Evolutionary conservation across 257 asterid species (phyloP), one percentile per base, ranked within the genome.

Genomic region (Cinchona pubescens): DNA sequence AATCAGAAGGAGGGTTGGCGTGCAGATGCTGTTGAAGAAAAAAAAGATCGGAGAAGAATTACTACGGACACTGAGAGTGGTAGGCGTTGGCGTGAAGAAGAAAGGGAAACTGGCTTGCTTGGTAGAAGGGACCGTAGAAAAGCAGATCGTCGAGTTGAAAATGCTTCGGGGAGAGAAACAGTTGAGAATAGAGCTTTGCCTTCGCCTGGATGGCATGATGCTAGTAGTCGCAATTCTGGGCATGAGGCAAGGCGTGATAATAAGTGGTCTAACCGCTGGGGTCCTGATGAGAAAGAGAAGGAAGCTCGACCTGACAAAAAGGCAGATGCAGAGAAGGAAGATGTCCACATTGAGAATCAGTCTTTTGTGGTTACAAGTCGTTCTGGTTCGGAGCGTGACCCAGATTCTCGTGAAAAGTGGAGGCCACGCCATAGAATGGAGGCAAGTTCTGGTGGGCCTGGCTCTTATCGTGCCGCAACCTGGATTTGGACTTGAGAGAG

Each of bases 51-150:
- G 96, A 91, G 93, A 81, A 91, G 83, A 80, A 56, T 63, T 74
- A 82, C 89, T 37, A 73, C 89, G 0, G 98, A 92, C 76, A 81
- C 87, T 64, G 97, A 95, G 74, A 83, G 88, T 76, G 96, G 96
- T 18, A 89, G 98, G 73, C 96, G 97, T 74, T 95, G 99, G 99
- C 99, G 98, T 79, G 99, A 95, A 82, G 99, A 95, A 85, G 99
- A 95, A 88, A 92, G 99, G 87, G 99, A 95, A 83, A 95, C 99
- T 83, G 94, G 96, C 32, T 81, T 92, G 88, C 98, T 91, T 82
- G 96, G 96, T 66, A 83, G 97, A 77, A 90, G 93, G 87, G 99
- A 93, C 76, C 97, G 97, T 53, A 87, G 92, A 86, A 95, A 95
- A 87, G 79, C 84, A 66, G 99, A 92, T 69, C 91, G 98, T 56